Conservation (phyloP, 2,329 filamentous ascomycete genomes). For the Ceratocystis harringtonii region DNA sequence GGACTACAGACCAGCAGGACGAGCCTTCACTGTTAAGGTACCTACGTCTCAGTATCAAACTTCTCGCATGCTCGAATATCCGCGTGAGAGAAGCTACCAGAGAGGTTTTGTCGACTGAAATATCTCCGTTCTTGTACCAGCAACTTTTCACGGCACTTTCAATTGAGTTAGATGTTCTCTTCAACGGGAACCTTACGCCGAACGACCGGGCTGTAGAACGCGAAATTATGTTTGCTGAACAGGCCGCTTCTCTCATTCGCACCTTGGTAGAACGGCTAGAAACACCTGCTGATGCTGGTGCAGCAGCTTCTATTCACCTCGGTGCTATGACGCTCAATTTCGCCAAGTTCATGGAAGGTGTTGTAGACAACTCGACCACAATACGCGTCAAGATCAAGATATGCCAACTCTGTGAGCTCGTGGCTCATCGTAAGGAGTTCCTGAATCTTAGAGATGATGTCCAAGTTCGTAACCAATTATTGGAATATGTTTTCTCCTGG, state of each 20-base stretch:
- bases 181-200: conserved; percentile 26
- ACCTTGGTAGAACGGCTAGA: conserved; percentile 50
- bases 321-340: conserved; percentile 50
- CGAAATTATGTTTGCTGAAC: conserved; percentile 52
- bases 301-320: conserved; percentile 48
- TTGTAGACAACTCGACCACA: conserved; percentile 39
- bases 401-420: conserved; percentile 50
- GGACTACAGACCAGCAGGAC: conserved; percentile 42
- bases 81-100: conserved; percentile 51
- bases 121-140: conserved; percentile 45
- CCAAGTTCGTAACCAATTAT: conserved; percentile 50
- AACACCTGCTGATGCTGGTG: conserved; percentile 45
- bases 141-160: conserved; percentile 51
- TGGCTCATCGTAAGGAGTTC: conserved; percentile 52
- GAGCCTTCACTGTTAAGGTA: conserved; percentile 46
- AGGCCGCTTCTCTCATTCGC: conserved; percentile 48
- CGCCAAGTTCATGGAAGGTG: conserved; percentile 48
- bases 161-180: conserved; percentile 47
- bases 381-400: conserved; percentile 54
- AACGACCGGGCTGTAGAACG: conserved; percentile 42
- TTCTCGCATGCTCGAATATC: conserved; percentile 48
- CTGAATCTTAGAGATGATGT: conserved; percentile 55
- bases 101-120: conserved; percentile 50
- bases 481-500: conserved; percentile 55
- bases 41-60: conserved; percentile 47